Evolutionary conservation across 805 yeast species (phyloP).

Genomic region (Crinitomyces ghanaensis): DNA sequence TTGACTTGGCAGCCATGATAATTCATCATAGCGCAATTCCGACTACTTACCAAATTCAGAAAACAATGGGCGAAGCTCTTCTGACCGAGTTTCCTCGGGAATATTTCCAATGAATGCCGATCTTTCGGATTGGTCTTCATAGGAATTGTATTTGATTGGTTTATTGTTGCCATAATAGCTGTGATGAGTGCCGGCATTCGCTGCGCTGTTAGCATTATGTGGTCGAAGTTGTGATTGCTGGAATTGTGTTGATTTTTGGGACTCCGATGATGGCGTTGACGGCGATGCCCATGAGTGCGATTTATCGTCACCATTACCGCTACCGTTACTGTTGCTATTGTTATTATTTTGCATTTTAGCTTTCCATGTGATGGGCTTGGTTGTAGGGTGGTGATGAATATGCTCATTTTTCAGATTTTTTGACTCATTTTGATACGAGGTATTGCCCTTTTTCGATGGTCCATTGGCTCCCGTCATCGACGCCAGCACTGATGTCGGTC

Average conservation of each 20-base stretch:
- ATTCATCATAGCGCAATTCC: not conserved
- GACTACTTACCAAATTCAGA: slow-evolving; percentile 5
- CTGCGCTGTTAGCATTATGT: not conserved
- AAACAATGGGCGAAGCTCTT: slow-evolving; percentile 3
- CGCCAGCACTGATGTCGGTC: too few species aligned
- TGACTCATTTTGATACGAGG: too few species aligned
- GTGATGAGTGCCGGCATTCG: not conserved
- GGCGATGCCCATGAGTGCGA: not conserved
- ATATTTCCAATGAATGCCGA: slow-evolving; percentile 7
- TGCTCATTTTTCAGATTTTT: too few species aligned
- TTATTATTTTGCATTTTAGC: too few species aligned
- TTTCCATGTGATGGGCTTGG: too few species aligned
- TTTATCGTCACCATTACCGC: not conserved
- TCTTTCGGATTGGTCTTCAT: too few species aligned
- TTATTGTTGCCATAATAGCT: too few species aligned
- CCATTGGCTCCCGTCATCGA: too few species aligned
- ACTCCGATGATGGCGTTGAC: not conserved
- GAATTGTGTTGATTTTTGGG: not conserved
- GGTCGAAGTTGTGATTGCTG: not conserved
- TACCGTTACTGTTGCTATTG: too few species aligned
- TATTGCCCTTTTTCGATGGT: too few species aligned
- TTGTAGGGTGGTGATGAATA: too few species aligned
- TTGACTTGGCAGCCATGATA: not conserved
- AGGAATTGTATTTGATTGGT: too few species aligned
- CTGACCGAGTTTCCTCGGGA: slow-evolving; percentile 2